Evolutionary conservation across 352 stramenopile species (phyloP).

Genomic region (Globisporangium camurandrum): DNA sequence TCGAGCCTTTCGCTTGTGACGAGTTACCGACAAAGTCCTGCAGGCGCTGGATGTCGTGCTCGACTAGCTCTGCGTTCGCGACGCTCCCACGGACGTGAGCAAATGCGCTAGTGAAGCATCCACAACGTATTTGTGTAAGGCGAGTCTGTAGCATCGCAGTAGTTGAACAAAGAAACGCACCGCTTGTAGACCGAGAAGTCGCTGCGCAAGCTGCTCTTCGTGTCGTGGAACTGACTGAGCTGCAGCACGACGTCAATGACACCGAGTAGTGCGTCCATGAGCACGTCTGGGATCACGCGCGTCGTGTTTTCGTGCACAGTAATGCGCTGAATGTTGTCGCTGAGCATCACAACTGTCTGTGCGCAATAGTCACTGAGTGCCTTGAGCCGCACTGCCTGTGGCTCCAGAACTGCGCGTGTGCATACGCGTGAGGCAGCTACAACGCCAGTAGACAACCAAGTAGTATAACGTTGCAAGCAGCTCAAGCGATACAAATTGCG

Average conservation of each 20-base stretch:
- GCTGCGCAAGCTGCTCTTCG: slow-evolving; percentile 59
- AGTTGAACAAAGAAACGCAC: too few species aligned
- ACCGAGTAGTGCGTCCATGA: slow-evolving; percentile 51
- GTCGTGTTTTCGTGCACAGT: slow-evolving; percentile 61
- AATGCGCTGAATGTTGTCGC: slow-evolving; percentile 63
- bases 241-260: slow-evolving; percentile 57
- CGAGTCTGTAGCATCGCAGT: too few species aligned
- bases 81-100: slow-evolving; percentile 32
- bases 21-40: slow-evolving; percentile 60
- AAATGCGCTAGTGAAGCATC: slow-evolving; percentile 28
- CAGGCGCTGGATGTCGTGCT: slow-evolving; percentile 47
- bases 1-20: slow-evolving; percentile 41
- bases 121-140: neutral
- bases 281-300: slow-evolving; percentile 46
- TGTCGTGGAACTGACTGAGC: slow-evolving; percentile 60
- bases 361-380: slow-evolving; percentile 44
- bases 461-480: too few species aligned
- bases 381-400: slow-evolving; percentile 51
- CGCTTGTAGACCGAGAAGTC: slow-evolving; percentile 75
- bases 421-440: too few species aligned
- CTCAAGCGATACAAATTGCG: neutral
- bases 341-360: slow-evolving; percentile 50
- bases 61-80: slow-evolving; percentile 25
- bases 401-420: slow-evolving; percentile 36
- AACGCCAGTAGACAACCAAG: too few species aligned